Conservation (phyloP, 768 basidiomycete genomes). For the Pleurotus platypus region DNA sequence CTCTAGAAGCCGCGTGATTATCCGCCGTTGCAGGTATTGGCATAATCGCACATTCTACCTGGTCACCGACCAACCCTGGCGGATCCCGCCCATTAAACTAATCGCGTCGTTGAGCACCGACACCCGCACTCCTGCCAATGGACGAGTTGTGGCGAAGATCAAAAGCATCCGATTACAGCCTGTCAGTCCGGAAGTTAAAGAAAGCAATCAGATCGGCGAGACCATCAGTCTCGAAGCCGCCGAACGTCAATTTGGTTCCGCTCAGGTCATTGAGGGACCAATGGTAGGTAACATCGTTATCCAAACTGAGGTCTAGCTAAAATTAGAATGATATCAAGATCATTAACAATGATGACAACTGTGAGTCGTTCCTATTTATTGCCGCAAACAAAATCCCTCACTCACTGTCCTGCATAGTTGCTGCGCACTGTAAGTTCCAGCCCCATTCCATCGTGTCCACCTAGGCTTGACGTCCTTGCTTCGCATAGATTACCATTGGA, state of each 20-base stretch:
- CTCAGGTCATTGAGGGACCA: neutral
- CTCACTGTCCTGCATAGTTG: neutral
- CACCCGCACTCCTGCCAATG: neutral
- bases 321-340: neutral
- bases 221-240: constrained; percentile 3
- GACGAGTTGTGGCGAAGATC: neutral
- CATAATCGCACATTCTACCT: neutral
- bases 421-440: neutral
- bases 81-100: neutral
- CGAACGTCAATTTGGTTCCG: neutral
- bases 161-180: neutral
- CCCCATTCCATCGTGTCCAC: no score
- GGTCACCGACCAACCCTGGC: constrained; percentile 2
- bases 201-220: constrained; percentile 3
- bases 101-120: constrained; percentile 2
- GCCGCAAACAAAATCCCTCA: neutral
- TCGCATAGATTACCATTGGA: constrained; percentile 2
- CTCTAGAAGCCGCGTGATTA: neutral
- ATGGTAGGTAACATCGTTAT: neutral
- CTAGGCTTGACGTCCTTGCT: neutral
- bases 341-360: constrained; percentile 5
- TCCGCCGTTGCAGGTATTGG: neutral
- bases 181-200: constrained; percentile 1
- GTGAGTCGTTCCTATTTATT: neutral
- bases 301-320: neutral